Conservation (phyloP, 2,329 filamentous ascomycete species). For the Claviceps capensis region DNA sequence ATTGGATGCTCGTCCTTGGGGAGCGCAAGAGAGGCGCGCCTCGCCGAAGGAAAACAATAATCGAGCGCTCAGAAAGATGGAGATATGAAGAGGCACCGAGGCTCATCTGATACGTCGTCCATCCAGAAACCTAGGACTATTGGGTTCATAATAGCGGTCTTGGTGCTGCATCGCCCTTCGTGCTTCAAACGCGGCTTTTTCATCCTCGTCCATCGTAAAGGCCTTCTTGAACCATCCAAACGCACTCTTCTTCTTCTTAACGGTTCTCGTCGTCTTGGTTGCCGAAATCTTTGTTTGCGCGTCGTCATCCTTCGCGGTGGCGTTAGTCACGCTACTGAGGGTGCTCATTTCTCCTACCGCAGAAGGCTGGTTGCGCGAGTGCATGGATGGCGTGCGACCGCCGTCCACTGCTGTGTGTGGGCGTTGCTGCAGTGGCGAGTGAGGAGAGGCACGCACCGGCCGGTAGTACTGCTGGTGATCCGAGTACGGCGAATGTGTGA, state of each 20-base stretch:
- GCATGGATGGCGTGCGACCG: constrained; percentile 21
- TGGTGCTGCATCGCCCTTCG: constrained; percentile 31
- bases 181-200: constrained; percentile 44
- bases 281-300: constrained; percentile 14
- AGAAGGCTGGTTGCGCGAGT: constrained; percentile 36
- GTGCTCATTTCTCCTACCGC: constrained; percentile 41
- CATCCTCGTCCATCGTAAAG: constrained; percentile 50
- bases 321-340: constrained; percentile 39
- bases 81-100: not conserved
- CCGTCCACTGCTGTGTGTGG: constrained; percentile 36
- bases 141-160: constrained; percentile 35
- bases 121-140: constrained; percentile 41
- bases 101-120: constrained; percentile 31
- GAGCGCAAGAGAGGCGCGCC: no score
- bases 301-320: constrained; percentile 29
- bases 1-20: no score
- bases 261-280: constrained; percentile 20
- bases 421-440: constrained; percentile 48
- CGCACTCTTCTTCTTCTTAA: constrained; percentile 55
- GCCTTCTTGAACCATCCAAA: constrained; percentile 58
- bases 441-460: constrained; percentile 47
- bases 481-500: constrained; percentile 20
- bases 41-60: not conserved
- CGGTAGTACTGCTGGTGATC: constrained; percentile 40
- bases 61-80: not conserved